Percentiles rank a stretch among this genome's conserved stretches.
These are phyloP conservation scores for Solanum arcanum DNA, from an alignment of 257 asterid species.

Conservation along the genomic window DNA sequence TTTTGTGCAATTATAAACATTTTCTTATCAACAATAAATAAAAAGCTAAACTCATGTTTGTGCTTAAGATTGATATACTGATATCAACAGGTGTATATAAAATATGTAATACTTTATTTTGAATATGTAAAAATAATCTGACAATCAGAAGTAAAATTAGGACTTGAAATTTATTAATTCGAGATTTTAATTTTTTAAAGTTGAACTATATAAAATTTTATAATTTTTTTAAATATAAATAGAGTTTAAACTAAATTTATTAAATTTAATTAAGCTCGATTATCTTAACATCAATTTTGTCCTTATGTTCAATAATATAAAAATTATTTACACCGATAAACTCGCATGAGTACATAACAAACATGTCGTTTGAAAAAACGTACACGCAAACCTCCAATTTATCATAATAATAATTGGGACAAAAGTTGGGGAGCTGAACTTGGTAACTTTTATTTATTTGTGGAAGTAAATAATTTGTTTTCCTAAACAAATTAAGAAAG, in stretches of 20 bases:
- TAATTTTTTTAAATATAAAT: not conserved
- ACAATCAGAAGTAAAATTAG: rapidly evolving
- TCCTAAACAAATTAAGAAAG: not conserved
- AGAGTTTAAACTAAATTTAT: not conserved
- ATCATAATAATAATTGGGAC: not conserved
- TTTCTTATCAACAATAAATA: not conserved
- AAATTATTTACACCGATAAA: not conserved
- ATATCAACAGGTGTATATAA: not conserved
- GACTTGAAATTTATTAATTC: not conserved
- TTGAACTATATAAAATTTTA: not conserved
- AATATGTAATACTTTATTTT: not conserved
- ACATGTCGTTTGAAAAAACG: not conserved
- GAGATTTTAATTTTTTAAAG: not conserved
- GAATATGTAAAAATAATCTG: not conserved
- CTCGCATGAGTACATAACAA: not conserved
- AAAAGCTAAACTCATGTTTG: not conserved
- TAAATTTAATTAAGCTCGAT: not conserved
- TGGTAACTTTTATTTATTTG: not conserved
- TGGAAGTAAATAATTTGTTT: not conserved
- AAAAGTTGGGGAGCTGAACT: not conserved
- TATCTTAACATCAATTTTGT: not conserved
- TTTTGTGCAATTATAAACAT: not conserved
- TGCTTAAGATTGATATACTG: not conserved
- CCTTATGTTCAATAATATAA: not conserved
- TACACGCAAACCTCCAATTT: not conserved